A percentile compares a stretch with the other conserved stretches of the same genome.
Evolutionary conservation across 2,329 filamentous ascomycete genomes (phyloP).

Genomic region (Aureobasidium sp.): DNA sequence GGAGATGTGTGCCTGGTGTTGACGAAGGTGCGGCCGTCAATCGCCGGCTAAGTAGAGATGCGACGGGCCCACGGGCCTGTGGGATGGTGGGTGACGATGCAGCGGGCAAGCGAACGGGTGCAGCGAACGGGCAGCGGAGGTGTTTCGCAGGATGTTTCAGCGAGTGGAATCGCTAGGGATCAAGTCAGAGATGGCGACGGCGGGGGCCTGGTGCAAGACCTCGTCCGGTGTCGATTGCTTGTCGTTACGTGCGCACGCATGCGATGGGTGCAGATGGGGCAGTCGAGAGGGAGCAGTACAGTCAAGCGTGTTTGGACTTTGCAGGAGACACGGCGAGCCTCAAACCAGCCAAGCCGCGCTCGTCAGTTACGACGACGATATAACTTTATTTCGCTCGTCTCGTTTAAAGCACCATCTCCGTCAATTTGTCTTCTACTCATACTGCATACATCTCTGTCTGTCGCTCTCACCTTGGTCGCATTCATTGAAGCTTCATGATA

Average conservation of each 20-base stretch:
- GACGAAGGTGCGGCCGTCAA: background rate
- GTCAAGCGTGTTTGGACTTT: constrained; percentile 2
- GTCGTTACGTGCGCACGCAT: constrained; percentile 6
- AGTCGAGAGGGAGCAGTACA: background rate
- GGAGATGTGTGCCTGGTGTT: background rate
- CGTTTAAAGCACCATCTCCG: background rate
- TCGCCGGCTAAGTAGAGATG: background rate
- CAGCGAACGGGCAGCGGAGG: background rate
- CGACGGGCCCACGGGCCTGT: background rate
- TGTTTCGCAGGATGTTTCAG: constrained; percentile 7
- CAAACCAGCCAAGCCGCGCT: background rate
- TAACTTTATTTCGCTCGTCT: background rate
- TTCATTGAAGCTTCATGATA: background rate
- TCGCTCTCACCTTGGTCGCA: no score
- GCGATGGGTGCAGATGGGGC: background rate
- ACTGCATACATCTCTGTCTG: background rate
- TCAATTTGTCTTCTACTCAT: background rate
- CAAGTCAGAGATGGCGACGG: background rate
- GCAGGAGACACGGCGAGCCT: background rate
- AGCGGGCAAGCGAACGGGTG: background rate
- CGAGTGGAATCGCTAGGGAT: background rate
- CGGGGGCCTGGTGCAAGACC: background rate
- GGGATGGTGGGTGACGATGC: background rate
- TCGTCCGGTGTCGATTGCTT: constrained; percentile 2
- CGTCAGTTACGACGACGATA: background rate